Conservation (phyloP, 768 basidiomycete genomes). For the Lepiota brunneoincarnata region DNA sequence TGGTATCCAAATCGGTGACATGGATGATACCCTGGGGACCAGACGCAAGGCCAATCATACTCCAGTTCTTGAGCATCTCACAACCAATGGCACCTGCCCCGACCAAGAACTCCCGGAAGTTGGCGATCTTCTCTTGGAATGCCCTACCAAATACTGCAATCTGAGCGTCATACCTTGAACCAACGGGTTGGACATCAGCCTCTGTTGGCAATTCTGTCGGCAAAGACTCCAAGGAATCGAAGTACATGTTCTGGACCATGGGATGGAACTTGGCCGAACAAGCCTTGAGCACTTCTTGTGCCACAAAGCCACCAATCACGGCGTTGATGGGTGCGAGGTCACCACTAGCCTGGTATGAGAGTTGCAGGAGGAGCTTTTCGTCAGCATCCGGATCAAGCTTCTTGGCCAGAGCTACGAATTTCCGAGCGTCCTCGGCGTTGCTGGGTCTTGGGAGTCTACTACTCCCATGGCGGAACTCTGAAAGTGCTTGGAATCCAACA, state of each 20-base stretch:
- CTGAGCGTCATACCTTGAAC: slow-evolving; percentile 89
- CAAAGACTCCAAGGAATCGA: slow-evolving; percentile 95
- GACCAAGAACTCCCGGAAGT: slow-evolving; percentile 92
- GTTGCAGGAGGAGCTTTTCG: slow-evolving; percentile 78
- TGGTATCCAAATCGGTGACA: slow-evolving; percentile 97
- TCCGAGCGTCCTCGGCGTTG: slow-evolving; percentile 74
- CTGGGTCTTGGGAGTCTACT: slow-evolving; percentile 78
- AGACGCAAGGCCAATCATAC: slow-evolving; percentile 93
- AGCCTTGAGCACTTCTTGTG: slow-evolving; percentile 96
- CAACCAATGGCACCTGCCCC: slow-evolving; percentile 99
- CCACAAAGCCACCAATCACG: slow-evolving; percentile 95
- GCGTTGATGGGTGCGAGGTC: slow-evolving; percentile 89
- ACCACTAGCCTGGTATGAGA: slow-evolving; percentile 89
- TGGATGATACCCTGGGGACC: slow-evolving; percentile 79
- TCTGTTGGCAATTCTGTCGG: slow-evolving; percentile 76
- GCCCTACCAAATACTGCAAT: slow-evolving; percentile 92
- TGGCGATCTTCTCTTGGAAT: slow-evolving; percentile 91
- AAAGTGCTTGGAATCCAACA: slow-evolving; percentile 92
- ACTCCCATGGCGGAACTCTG: slow-evolving; percentile 64
- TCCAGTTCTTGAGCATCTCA: slow-evolving; percentile 99
- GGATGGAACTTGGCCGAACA: slow-evolving; percentile 98
- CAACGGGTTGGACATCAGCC: slow-evolving; percentile 76
- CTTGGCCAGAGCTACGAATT: slow-evolving; percentile 75
- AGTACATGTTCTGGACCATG: slow-evolving; percentile 92
- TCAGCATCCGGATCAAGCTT: slow-evolving; percentile 72